phyloP scores from a whole-genome alignment of 2,329 filamentous ascomycete genomes.

The Fusarium sp. region DNA sequence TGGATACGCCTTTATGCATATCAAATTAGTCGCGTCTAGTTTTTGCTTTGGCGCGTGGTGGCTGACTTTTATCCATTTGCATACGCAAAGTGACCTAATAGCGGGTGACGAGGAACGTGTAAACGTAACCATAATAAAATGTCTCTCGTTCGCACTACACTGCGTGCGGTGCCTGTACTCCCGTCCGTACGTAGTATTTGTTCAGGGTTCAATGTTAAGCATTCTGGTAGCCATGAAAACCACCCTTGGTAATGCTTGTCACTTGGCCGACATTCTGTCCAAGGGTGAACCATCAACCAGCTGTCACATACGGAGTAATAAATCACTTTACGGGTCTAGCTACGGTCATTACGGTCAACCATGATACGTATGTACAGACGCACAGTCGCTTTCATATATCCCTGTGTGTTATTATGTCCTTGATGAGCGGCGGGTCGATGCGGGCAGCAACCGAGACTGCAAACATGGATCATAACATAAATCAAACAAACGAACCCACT shows the following conservation, averaged over 20 bases:
- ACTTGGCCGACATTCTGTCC: not conserved
- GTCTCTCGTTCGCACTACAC: not conserved
- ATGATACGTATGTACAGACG: not conserved
- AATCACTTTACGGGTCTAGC: not conserved
- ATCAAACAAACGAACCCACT: conserved; percentile 4
- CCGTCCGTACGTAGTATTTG: not conserved
- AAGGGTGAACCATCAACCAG: not conserved
- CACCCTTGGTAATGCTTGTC: not conserved
- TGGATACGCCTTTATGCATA: not conserved
- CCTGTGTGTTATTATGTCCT: not conserved
- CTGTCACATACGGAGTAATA: not conserved
- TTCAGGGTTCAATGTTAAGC: not conserved
- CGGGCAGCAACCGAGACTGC: not conserved
- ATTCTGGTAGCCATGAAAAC: not conserved
- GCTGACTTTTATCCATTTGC: conserved; percentile 11
- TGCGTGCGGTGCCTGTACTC: not conserved
- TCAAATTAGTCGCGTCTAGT: conserved; percentile 9
- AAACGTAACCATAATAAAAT: conserved; percentile 4
- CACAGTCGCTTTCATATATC: not conserved
- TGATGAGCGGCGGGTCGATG: conserved; percentile 5
- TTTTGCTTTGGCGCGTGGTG: conserved; percentile 12
- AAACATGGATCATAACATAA: conserved; percentile 1
- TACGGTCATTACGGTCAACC: conserved; percentile 9
- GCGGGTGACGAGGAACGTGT: not conserved
- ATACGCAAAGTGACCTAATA: conserved; percentile 6